phyloP scores from a whole-genome alignment of 345 rosid species.

The Aurinia saxatilis region DNA sequence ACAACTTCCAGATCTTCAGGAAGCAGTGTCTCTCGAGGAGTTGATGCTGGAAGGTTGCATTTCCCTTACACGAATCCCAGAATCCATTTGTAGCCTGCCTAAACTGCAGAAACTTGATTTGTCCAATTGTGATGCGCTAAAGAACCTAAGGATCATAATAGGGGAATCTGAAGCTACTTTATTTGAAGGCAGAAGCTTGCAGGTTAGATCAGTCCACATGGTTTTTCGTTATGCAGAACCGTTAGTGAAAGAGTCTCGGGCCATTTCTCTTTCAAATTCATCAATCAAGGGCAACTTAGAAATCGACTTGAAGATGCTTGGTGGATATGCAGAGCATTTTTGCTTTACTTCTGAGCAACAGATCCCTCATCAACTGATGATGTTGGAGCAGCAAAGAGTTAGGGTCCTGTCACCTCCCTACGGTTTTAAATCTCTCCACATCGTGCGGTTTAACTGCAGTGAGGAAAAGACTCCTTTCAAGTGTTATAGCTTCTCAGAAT shows the following conservation, averaged over 20 bases:
- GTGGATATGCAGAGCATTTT: background rate
- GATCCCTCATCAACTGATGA: background rate
- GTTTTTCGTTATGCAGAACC: background rate
- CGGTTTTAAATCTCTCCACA: background rate
- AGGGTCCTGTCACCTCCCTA: background rate
- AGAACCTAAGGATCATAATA: background rate
- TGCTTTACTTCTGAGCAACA: background rate
- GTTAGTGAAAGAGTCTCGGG: background rate
- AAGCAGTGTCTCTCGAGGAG: background rate
- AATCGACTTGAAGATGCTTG: background rate
- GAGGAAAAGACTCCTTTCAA: background rate
- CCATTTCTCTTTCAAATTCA: background rate
- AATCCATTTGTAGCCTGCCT: background rate
- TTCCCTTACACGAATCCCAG: background rate
- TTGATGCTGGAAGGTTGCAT: background rate
- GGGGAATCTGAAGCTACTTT: background rate
- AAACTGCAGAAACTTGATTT: conserved; percentile 8
- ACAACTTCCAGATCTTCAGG: background rate
- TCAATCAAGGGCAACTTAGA: background rate
- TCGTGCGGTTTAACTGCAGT: background rate
- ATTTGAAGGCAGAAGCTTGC: background rate
- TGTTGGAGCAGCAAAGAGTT: background rate
- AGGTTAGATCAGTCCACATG: background rate
- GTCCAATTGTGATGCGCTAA: conserved; percentile 6
- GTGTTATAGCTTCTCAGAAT: background rate